Evolutionary conservation across 305 asterid genomes (phyloP).

Genomic region (Fraxinus angustifolia): DNA sequence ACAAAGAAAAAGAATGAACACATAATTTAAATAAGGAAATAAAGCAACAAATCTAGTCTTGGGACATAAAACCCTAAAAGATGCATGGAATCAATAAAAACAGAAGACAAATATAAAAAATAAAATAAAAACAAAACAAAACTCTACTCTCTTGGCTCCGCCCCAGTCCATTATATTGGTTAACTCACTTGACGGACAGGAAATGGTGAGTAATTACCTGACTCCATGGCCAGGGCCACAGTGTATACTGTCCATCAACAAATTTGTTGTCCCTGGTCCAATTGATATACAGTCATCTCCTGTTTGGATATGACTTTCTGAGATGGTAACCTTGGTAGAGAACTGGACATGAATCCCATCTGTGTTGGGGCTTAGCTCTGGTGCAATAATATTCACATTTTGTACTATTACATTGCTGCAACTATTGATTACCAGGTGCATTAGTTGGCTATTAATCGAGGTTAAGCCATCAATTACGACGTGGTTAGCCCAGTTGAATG

Average conservation of each 20-base stretch:
- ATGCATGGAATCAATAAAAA: no score
- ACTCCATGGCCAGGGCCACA: conserved; percentile 73
- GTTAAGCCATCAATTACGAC: conserved; percentile 37
- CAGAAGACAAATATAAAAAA: no score
- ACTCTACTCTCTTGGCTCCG: no score
- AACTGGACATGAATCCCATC: conserved; percentile 54
- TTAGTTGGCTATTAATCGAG: conserved; percentile 53
- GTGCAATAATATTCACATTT: conserved; percentile 45
- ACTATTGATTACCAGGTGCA: conserved; percentile 52
- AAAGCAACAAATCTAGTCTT: neutral
- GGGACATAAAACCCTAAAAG: no score
- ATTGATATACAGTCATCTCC: conserved; percentile 66
- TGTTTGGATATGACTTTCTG: conserved; percentile 27
- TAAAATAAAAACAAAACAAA: no score
- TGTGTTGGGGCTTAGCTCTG: conserved; percentile 46
- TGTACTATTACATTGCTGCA: conserved; percentile 51
- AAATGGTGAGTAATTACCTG: conserved; percentile 31
- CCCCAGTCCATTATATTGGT: neutral
- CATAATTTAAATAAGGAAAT: neutral
- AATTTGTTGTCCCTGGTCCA: conserved; percentile 50
- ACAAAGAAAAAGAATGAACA: neutral
- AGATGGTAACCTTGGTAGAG: conserved; percentile 39
- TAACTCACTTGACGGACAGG: neutral
- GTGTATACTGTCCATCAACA: conserved; percentile 47
- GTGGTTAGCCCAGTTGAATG: conserved; percentile 54